Evolutionary conservation across 768 basidiomycete genomes (phyloP).

Genomic region (Rhodotorula paludigena): DNA sequence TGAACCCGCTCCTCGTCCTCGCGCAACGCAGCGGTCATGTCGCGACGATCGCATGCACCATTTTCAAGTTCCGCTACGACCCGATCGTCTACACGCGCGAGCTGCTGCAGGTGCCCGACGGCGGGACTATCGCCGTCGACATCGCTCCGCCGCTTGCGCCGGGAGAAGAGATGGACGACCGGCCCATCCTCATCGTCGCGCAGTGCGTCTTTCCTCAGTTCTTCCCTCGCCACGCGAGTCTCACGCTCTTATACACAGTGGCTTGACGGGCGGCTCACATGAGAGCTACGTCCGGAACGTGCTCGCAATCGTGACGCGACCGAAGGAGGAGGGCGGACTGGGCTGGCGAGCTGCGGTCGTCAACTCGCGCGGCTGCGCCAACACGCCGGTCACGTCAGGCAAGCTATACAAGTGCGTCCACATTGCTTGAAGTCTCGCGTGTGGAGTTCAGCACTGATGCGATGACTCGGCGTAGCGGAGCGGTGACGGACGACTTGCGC

Average conservation of each 20-base stretch:
- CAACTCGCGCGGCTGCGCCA: constrained; percentile 92
- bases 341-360: constrained; percentile 85
- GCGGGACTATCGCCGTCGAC: constrained; percentile 50
- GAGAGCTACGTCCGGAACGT: constrained; percentile 85
- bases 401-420: constrained; percentile 56
- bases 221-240: no score
- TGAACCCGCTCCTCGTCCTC: background rate
- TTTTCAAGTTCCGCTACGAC: constrained; percentile 28
- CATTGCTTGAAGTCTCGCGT: no score
- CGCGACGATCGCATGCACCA: constrained; percentile 30
- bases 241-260: constrained; percentile 14
- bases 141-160: constrained; percentile 42
- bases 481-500: constrained; percentile 82
- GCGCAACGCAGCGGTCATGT: constrained; percentile 19
- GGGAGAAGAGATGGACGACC: constrained; percentile 46
- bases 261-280: constrained; percentile 49
- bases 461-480: no score
- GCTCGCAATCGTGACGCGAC: constrained; percentile 64
- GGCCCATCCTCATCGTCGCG: constrained; percentile 51
- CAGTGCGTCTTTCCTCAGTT: no score
- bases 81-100: constrained; percentile 43
- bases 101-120: constrained; percentile 49
- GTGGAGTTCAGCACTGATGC: no score
- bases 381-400: constrained; percentile 71
- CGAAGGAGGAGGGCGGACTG: constrained; percentile 72